These are phyloP conservation scores for Betula pendula DNA, from an alignment of 306 rosid genomes.

Conservation along the genomic window DNA sequence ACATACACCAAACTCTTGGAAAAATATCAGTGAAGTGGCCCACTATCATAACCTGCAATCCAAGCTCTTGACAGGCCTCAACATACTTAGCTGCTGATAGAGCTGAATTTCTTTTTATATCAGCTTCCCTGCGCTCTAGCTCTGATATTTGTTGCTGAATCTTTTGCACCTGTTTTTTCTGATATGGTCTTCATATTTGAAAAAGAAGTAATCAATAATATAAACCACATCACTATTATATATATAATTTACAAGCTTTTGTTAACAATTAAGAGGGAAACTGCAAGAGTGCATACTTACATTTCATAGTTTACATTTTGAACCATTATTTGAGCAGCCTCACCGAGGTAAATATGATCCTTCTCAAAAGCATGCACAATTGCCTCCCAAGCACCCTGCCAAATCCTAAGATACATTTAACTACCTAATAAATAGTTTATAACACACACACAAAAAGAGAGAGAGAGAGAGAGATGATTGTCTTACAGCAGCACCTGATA, in stretches of 20 bases:
- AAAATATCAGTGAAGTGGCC: constrained; percentile 17
- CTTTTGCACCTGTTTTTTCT: constrained; percentile 91
- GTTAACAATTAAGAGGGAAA: constrained; percentile 3
- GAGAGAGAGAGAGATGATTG: constrained; percentile 15
- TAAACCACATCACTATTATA: constrained; percentile 10
- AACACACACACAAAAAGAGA: background rate
- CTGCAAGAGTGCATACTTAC: constrained; percentile 48
- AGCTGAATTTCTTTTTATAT: constrained; percentile 79
- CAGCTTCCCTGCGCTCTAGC: constrained; percentile 92
- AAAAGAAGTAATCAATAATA: constrained; percentile 15
- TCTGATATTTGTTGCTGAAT: constrained; percentile 91
- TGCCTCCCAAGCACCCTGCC: constrained; percentile 89
- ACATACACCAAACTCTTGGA: background rate
- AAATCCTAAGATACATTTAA: constrained; percentile 5
- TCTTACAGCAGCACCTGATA: constrained; percentile 86
- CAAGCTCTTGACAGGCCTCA: constrained; percentile 98
- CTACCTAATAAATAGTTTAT: background rate
- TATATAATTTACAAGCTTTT: background rate
- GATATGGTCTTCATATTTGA: constrained; percentile 67
- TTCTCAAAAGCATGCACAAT: constrained; percentile 72
- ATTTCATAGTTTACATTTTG: constrained; percentile 94
- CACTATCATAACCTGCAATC: constrained; percentile 68
- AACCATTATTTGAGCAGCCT: constrained; percentile 83
- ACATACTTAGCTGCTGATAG: constrained; percentile 72
- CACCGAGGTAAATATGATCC: constrained; percentile 90